These are phyloP conservation scores for Xanthoparmelia taractica DNA, from an alignment of 495 filamentous ascomycete genomes.

Conservation along the genomic window DNA sequence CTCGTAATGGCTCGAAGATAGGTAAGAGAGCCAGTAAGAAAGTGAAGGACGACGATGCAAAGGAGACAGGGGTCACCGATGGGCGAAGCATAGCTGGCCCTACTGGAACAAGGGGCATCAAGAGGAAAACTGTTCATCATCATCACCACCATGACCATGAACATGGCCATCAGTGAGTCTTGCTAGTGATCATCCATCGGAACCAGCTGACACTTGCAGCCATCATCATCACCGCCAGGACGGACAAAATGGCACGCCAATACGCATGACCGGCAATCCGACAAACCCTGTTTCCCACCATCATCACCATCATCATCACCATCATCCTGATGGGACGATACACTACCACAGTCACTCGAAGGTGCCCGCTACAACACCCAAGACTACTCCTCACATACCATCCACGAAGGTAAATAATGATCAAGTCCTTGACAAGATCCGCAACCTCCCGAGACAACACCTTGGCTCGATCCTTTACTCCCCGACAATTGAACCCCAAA, in stretches of 20 bases:
- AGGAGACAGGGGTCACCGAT: constrained; percentile 48
- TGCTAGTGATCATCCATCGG: not conserved
- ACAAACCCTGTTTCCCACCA: constrained; percentile 30
- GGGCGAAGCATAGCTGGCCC: constrained; percentile 48
- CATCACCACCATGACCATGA: constrained; percentile 45
- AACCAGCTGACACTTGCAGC: constrained; percentile 35
- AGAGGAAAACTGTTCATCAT: constrained; percentile 47
- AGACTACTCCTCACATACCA: constrained; percentile 49
- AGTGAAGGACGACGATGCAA: constrained; percentile 47
- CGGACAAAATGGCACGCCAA: constrained; percentile 46
- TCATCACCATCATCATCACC: constrained; percentile 52
- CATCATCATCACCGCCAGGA: constrained; percentile 75
- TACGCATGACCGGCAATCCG: constrained; percentile 35
- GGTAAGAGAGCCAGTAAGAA: constrained; percentile 47
- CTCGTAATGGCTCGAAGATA: constrained; percentile 45
- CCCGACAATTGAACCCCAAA: constrained; percentile 32
- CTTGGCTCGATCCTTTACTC: constrained; percentile 64
- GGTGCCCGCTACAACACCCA: constrained; percentile 30
- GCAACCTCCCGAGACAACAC: constrained; percentile 65
- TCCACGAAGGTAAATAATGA: constrained; percentile 57
- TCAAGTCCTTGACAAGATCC: constrained; percentile 59
- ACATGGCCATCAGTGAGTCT: constrained; percentile 52
- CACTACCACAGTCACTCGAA: constrained; percentile 44
- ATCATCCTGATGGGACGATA: constrained; percentile 36
- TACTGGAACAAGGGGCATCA: constrained; percentile 44